Base-by-base conservation (phyloP, 805 yeast species). In the Cyberlindnera maclurae region DNA sequence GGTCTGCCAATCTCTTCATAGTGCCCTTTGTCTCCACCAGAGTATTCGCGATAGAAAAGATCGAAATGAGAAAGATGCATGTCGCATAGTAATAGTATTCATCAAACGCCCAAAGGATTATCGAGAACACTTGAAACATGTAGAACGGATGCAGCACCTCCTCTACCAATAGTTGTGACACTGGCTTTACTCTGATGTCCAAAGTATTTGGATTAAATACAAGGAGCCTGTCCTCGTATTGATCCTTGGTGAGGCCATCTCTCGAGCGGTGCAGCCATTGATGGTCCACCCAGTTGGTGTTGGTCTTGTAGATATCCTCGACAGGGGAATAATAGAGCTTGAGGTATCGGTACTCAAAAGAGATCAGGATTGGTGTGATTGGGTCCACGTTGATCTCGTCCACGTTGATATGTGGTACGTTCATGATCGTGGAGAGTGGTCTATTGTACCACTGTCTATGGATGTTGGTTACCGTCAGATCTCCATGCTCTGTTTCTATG, bases 101-200 rank as follows among this genome's bases (percentile, higher is more conserved):
- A 59, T 93, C 99, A 12, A 87, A 75, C 10, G 87, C 71, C 99
- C 99, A 93, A 33, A 93, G 65, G 26, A 89, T 64, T 40, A 93
- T 83, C 3, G 97, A 88, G 56, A 90, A 90, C 1, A 90, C 79
- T 64, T 93, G 99, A 58, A 93, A 93, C 31, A 94, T 73, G 58
- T 93, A 93, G 57, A 93, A 93, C 1, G 99, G 99, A 59, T 93
- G 97, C 31, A 93, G 63, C 0, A 88, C 86, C 58, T 93, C 98
- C 53, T 87, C 95, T 18, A 82, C 66, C 27, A 93, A 66, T 33
- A 93, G 68, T 54, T 78, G 77, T 0, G 64, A 26, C 1, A 77
- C 64, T 1, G 89, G 57, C 44, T 88, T 90, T 41, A 83, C 90
- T 38, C 77, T 76, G 49, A 93, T 75, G 40, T 82, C 81, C 34